These are phyloP conservation scores for Penicillium cataractarum DNA, from an alignment of 495 filamentous ascomycete genomes.

Conservation along the genomic window DNA sequence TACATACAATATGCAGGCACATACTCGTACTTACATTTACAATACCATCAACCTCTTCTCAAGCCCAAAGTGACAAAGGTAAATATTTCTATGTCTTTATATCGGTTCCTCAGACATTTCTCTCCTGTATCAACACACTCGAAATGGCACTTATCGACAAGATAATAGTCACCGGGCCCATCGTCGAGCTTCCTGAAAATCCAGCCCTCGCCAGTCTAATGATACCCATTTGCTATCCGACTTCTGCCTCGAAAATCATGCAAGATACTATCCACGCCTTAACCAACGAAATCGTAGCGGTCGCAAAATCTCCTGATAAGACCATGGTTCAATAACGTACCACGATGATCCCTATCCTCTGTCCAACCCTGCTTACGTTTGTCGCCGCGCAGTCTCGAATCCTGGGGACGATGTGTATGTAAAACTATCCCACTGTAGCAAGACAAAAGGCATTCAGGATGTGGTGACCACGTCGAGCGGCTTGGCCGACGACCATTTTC, in stretches of 20 bases:
- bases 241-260: not conserved
- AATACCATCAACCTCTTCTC: not conserved
- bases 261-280: not conserved
- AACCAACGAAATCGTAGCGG: not conserved
- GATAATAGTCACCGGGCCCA: not conserved
- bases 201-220: not conserved
- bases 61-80: not conserved
- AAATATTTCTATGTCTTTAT: not conserved
- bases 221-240: not conserved
- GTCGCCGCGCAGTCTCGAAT: no score
- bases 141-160: not conserved
- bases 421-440: no score
- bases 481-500: no score
- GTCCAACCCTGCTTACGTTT: no score
- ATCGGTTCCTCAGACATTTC: not conserved
- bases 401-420: no score
- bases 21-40: not conserved
- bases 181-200: not conserved
- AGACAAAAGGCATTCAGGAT: no score
- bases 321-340: not conserved
- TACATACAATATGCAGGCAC: not conserved
- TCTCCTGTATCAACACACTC: not conserved
- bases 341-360: no score
- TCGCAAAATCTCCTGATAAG: not conserved
- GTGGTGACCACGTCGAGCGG: no score